Evolutionary conservation across 2,329 filamentous ascomycete species (phyloP).

Genomic region (Sclerotinia spermophila): DNA sequence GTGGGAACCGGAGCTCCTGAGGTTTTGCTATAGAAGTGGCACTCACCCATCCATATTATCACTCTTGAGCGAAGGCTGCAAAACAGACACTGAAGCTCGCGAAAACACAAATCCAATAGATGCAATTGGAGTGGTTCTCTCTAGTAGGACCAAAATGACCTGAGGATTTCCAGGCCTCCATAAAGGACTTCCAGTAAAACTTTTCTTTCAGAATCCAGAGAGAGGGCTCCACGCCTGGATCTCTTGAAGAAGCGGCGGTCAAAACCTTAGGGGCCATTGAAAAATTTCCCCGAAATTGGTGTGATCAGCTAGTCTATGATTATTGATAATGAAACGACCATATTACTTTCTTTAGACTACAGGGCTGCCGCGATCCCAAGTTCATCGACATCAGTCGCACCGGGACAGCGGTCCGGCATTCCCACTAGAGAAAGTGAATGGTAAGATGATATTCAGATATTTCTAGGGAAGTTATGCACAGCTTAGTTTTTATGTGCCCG

Average conservation of each 20-base stretch:
- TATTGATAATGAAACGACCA: background rate
- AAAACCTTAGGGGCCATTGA: background rate
- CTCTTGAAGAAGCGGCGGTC: background rate
- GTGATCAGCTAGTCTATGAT: background rate
- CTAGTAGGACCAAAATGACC: constrained; percentile 44
- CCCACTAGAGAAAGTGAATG: background rate
- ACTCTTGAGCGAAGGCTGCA: background rate
- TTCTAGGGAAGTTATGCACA: background rate
- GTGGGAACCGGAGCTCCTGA: too few species aligned
- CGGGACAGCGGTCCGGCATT: background rate
- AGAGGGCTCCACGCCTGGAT: constrained; percentile 59
- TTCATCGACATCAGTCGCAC: background rate
- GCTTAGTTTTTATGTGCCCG: background rate
- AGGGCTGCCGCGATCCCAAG: background rate
- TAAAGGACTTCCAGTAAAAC: constrained; percentile 73
- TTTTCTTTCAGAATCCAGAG: constrained; percentile 70
- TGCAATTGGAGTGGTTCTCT: constrained; percentile 41
- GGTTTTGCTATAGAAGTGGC: background rate
- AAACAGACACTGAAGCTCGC: background rate
- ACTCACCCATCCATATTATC: background rate
- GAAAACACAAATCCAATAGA: background rate
- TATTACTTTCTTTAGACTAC: background rate
- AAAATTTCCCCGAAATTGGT: background rate
- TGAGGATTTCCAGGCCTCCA: constrained; percentile 71
- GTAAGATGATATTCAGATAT: too few species aligned